A percentile compares a stretch with the other conserved stretches of the same genome.
Evolutionary conservation across 768 basidiomycete species (phyloP).

Genomic region (Glaciozyma martinii): DNA sequence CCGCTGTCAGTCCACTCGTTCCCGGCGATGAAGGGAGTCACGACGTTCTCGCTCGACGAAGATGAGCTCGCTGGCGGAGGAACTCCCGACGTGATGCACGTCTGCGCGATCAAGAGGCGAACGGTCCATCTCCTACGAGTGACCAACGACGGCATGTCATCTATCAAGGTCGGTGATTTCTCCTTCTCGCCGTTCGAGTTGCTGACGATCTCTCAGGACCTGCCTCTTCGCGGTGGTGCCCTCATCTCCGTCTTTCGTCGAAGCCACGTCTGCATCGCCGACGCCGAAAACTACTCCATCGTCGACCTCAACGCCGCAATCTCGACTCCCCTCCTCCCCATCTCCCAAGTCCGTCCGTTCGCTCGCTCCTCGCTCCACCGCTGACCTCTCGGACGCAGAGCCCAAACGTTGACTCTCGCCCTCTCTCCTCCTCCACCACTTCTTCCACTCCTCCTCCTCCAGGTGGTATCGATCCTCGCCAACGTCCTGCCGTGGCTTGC

Average conservation of each 20-base stretch:
- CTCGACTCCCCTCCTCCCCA: constrained; percentile 62
- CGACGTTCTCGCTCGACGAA: constrained; percentile 75
- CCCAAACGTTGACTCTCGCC: constrained; percentile 39
- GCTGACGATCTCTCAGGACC: constrained; percentile 7
- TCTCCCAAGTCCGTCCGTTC: constrained; percentile 54
- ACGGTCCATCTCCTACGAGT: constrained; percentile 40
- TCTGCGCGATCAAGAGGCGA: constrained; percentile 39
- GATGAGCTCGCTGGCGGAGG: constrained; percentile 28
- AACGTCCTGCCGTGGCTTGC: constrained; percentile 63
- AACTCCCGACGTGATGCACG: constrained; percentile 34
- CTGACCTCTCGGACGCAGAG: constrained; percentile 32
- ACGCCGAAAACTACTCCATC: constrained; percentile 62
- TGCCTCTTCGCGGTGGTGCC: constrained; percentile 40
- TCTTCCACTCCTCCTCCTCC: neutral
- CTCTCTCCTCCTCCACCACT: neutral
- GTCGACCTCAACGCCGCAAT: constrained; percentile 67
- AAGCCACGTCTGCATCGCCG: constrained; percentile 61
- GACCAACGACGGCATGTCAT: constrained; percentile 17
- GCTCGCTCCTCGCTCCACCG: neutral
- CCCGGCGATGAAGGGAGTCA: constrained; percentile 70
- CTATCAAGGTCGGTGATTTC: constrained; percentile 22
- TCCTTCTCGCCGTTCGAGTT: too few species aligned
- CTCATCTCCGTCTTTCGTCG: constrained; percentile 50
- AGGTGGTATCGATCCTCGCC: constrained; percentile 8
- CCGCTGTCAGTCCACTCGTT: constrained; percentile 53